Evolutionary conservation across 805 yeast species (phyloP).

Genomic region (Cyberlindnera mycetangii): DNA sequence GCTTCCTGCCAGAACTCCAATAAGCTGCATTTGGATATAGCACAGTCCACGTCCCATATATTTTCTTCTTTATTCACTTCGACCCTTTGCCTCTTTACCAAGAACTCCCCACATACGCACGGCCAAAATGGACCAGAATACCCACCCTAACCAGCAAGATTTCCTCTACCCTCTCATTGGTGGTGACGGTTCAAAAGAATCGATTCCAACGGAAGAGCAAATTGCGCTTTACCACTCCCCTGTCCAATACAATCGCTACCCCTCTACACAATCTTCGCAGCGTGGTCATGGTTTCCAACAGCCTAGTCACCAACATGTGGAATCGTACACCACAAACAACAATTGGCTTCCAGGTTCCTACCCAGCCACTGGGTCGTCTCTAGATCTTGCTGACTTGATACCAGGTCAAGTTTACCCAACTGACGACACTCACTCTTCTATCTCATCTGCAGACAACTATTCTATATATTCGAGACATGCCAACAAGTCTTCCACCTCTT

Average conservation of each 20-base stretch:
- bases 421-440: slow-evolving; percentile 9
- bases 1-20: neutral
- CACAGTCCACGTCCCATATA: neutral
- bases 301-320: slow-evolving; percentile 1
- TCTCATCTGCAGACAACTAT: slow-evolving; percentile 6
- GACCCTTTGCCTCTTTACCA: neutral
- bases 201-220: slow-evolving; percentile 8
- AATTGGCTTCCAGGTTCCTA: slow-evolving; percentile 7
- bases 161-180: slow-evolving; percentile 9
- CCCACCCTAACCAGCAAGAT: slow-evolving; percentile 6
- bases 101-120: neutral
- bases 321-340: slow-evolving; percentile 4
- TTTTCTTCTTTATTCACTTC: neutral
- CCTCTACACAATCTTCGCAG: neutral
- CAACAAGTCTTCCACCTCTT: slow-evolving; percentile 8
- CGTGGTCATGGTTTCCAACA: neutral
- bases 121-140: slow-evolving; percentile 2
- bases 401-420: slow-evolving; percentile 7
- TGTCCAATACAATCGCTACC: slow-evolving; percentile 1
- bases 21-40: neutral
- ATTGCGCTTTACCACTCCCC: slow-evolving; percentile 11
- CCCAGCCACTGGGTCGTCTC: slow-evolving; percentile 2
- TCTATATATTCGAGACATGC: slow-evolving; percentile 9
- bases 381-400: slow-evolving; percentile 2
- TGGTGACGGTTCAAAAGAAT: slow-evolving; percentile 4